Evolutionary conservation across 352 stramenopile species (phyloP), one percentile per base, ranked within the genome.

Genomic region (Pythium aristosporum): DNA sequence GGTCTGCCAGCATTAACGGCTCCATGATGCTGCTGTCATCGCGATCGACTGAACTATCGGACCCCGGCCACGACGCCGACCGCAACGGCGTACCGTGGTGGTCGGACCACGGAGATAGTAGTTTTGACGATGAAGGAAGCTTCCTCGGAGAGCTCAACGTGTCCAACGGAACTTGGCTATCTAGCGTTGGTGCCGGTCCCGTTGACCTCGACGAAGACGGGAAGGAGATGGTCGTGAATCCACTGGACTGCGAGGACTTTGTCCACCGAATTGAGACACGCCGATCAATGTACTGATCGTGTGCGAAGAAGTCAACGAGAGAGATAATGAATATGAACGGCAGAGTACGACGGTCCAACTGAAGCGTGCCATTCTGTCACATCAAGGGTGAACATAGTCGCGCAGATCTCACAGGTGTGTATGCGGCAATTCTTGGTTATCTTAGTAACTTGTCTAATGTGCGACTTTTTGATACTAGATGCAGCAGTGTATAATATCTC

Each of bases 21-120:
- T 71, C 65, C n/a, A 71, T 71, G 58, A 50, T 67, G 30, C 13
- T 67, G 28, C 28, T 58, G 0, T 49, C 48, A 15, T 65, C 56
- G 39, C 42, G 51, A 8, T 62, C 52, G n/a, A 56, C 54, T 25
- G 48, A 65, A 9, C 6, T 52, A 34, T 53, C 32, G 12, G 54
- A 55, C 5, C 30, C 23, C 10, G 62, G 47, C 34, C 37, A 37
- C 20, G 54, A 68, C 20, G 48, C 13, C 21, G 39, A 36, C 9
- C 54, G 23, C 25, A 32, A 42, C 10, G 37, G 43, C 32, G 30
- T 12, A 5, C 7, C 9, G 7, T 48, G 44, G 62, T 55, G 41
- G 53, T 28, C 36, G 41, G 43, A 63, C 7, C 46, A 43, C 13
- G 39, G 25, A 9, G 56, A 50, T 5, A 36, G n/a, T 5, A 47